These are phyloP conservation scores for Cymbomonas tetramitiformis DNA, from an alignment of 139 green algal genomes.

Conservation along the genomic window DNA sequence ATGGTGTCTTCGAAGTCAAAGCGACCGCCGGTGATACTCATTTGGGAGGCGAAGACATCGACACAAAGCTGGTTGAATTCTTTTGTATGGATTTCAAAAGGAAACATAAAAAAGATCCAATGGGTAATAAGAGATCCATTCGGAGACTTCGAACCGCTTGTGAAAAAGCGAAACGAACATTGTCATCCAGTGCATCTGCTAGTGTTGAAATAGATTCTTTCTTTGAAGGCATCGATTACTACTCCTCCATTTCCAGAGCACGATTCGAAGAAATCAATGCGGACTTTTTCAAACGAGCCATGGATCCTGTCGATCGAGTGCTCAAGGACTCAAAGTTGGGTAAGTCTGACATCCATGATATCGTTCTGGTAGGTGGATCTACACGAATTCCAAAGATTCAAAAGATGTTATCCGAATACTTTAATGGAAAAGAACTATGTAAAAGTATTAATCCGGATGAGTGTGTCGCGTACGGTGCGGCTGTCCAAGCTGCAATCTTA, in stretches of 20 bases:
- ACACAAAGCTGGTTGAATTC: slow-evolving; percentile 11
- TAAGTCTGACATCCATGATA: slow-evolving; percentile 35
- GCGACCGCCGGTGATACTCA: slow-evolving; percentile 27
- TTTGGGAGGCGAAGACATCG: slow-evolving; percentile 27
- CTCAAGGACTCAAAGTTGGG: slow-evolving; percentile 3
- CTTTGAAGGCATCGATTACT: slow-evolving; percentile 17
- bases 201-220: slow-evolving; percentile 8
- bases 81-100: not conserved
- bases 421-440: slow-evolving; percentile 48
- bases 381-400: slow-evolving; percentile 77
- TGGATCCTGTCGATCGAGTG: slow-evolving; percentile 19
- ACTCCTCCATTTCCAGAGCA: slow-evolving; percentile 8
- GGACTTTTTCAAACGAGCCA: slow-evolving; percentile 15
- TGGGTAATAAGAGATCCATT: slow-evolving; percentile 1
- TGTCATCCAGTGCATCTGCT: slow-evolving; percentile 51
- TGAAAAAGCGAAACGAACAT: slow-evolving; percentile 7
- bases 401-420: slow-evolving; percentile 70
- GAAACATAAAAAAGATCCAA: slow-evolving; percentile 13
- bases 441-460: slow-evolving; percentile 79
- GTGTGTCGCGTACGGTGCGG: slow-evolving; percentile 77
- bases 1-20: slow-evolving; percentile 18
- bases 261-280: slow-evolving; percentile 20
- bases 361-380: slow-evolving; percentile 32
- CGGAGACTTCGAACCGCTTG: slow-evolving; percentile 14
- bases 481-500: slow-evolving; percentile 54